Evolutionary conservation across 2,329 filamentous ascomycete species (phyloP).

Genomic region (Aspergillus eucalypticola): DNA sequence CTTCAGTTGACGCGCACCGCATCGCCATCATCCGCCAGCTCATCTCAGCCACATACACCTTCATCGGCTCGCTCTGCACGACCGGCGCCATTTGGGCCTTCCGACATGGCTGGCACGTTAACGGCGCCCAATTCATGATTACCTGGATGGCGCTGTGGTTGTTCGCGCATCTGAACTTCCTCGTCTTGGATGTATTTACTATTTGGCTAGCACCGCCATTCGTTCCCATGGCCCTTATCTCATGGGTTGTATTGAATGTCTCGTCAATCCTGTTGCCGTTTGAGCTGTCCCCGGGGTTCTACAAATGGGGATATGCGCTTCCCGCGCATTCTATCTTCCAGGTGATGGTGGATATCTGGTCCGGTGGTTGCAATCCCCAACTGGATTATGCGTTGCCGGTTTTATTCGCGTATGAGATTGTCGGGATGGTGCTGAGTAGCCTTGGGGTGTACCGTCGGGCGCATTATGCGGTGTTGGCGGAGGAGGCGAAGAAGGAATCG

Average conservation of each 20-base stretch:
- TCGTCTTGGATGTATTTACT: slow-evolving; percentile 48
- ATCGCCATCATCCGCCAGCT: slow-evolving; percentile 38
- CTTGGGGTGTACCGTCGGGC: slow-evolving; percentile 14
- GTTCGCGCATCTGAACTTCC: slow-evolving; percentile 48
- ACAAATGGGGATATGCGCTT: slow-evolving; percentile 40
- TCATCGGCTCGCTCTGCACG: slow-evolving; percentile 45
- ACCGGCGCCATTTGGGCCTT: slow-evolving; percentile 50
- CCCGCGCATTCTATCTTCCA: slow-evolving; percentile 44
- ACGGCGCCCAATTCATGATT: slow-evolving; percentile 43
- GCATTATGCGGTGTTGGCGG: slow-evolving; percentile 9
- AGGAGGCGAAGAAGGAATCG: slow-evolving; percentile 3
- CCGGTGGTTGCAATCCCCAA: slow-evolving; percentile 43
- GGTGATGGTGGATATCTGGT: slow-evolving; percentile 45
- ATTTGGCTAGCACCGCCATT: slow-evolving; percentile 42
- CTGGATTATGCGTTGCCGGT: slow-evolving; percentile 46
- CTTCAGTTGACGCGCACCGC: slow-evolving; percentile 27
- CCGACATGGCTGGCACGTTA: slow-evolving; percentile 42
- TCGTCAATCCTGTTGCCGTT: slow-evolving; percentile 47
- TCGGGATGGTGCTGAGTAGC: neutral
- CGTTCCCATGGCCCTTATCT: slow-evolving; percentile 48
- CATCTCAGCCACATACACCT: slow-evolving; percentile 40
- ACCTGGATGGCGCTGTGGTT: slow-evolving; percentile 50
- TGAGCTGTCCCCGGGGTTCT: slow-evolving; percentile 45
- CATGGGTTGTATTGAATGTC: slow-evolving; percentile 50
- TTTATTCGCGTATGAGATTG: slow-evolving; percentile 10